A percentile compares a stretch with the other conserved stretches of the same genome.
Conservation (phyloP, 2,329 filamentous ascomycete genomes). For the Microdochium bolleyi region DNA sequence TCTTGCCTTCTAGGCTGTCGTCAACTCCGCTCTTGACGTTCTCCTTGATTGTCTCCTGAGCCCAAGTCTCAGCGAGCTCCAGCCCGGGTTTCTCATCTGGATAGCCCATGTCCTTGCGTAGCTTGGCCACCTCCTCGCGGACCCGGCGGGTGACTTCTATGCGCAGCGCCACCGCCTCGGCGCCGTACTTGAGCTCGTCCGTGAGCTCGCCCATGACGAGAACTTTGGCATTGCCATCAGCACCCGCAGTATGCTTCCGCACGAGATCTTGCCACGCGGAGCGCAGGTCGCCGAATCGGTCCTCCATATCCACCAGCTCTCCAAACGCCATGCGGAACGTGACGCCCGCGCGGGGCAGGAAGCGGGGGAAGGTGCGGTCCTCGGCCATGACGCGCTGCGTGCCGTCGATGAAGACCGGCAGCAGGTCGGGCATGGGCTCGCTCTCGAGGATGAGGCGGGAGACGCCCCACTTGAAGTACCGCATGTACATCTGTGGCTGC, state of each 20-base stretch:
- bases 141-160: slow-evolving; percentile 75
- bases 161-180: slow-evolving; percentile 70
- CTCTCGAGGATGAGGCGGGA: slow-evolving; percentile 86
- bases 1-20: slow-evolving; percentile 27
- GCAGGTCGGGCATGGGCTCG: slow-evolving; percentile 76
- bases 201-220: slow-evolving; percentile 50
- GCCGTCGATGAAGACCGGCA: slow-evolving; percentile 93
- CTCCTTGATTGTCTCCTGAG: slow-evolving; percentile 37
- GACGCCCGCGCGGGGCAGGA: slow-evolving; percentile 67
- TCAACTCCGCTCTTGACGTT: slow-evolving; percentile 47
- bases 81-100: slow-evolving; percentile 74
- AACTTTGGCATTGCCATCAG: slow-evolving; percentile 16
- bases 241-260: slow-evolving; percentile 38
- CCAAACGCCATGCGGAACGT: slow-evolving; percentile 71
- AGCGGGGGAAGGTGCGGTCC: slow-evolving; percentile 68
- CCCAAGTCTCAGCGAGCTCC: slow-evolving; percentile 76
- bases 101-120: slow-evolving; percentile 64
- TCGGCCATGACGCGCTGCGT: slow-evolving; percentile 86
- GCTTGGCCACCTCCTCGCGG: slow-evolving; percentile 70
- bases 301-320: slow-evolving; percentile 64
- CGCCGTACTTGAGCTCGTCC: slow-evolving; percentile 60
- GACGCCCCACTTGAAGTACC: slow-evolving; percentile 98
- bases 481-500: slow-evolving; percentile 66
- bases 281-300: slow-evolving; percentile 70
- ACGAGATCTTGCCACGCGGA: slow-evolving; percentile 65